phyloP scores from a whole-genome alignment of 2,329 filamentous ascomycete species.

The Cadophora sp. region DNA sequence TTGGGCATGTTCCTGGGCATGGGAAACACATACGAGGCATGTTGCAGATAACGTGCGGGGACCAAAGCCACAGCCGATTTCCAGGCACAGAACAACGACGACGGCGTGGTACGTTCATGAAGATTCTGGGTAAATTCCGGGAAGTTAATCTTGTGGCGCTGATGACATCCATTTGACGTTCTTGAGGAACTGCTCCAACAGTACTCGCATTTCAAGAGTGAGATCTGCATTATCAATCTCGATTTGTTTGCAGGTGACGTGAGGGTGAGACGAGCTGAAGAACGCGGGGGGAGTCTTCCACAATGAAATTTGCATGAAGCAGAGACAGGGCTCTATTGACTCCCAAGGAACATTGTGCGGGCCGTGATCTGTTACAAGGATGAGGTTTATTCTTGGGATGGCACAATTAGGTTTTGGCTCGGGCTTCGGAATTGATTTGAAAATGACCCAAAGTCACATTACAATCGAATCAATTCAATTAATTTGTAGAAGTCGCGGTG shows the following conservation, averaged over 20 bases:
- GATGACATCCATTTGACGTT: neutral
- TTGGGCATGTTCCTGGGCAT: too few species aligned
- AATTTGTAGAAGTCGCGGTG: neutral
- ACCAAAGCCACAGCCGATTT: neutral
- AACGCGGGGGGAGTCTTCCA: neutral
- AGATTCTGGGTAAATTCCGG: neutral
- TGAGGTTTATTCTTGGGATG: neutral
- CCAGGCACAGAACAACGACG: neutral
- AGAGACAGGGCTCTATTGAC: neutral
- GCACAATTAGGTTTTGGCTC: neutral
- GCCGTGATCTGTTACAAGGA: neutral
- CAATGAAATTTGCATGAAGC: conserved; percentile 3
- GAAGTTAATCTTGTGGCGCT: neutral
- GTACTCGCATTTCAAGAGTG: neutral
- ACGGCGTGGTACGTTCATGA: neutral
- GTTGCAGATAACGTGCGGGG: neutral
- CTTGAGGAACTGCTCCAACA: neutral
- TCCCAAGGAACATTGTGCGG: neutral
- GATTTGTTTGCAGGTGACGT: neutral
- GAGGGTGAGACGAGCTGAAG: neutral
- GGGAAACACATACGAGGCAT: neutral
- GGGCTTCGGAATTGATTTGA: neutral
- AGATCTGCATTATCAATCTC: neutral
- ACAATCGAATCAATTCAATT: neutral
- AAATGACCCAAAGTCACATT: neutral